Base-by-base conservation (phyloP, 148 eudicot genomes). In the Diospyros kaki region DNA sequence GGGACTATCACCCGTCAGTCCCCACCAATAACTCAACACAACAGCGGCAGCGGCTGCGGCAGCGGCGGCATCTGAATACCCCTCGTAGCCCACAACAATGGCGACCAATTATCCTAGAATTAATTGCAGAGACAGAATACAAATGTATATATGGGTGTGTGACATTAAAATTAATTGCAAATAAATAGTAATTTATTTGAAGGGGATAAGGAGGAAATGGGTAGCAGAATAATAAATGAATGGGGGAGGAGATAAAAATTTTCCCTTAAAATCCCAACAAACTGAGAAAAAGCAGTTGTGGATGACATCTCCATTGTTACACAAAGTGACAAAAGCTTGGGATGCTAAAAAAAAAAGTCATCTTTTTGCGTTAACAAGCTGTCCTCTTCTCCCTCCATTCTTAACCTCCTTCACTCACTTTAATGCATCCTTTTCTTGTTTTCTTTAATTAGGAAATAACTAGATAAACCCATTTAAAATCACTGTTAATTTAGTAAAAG, bases 321-420 rank as follows among this genome's bases (percentile, higher is more conserved):
- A 63, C 59, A 71, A 69, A 75, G 56, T 9, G 46, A 68, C 77
- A 81, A 73, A 77, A 67, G 17, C n/a, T 52, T 15, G 62, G 64
- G 52, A 4, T 8, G 11, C 48, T 45, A 58, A 59, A 39, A 59
- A 44, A 43, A 51, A 74, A 28, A 28, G 28, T 28, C 28, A 28
- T 28, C 28, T 28, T 74, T 66, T 60, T 69, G 69, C 78, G 78
- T 79, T 79, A 28, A 28, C 28, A 28, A 41, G 82, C 70, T 79
- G 65, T 41, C 64, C 41, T 42, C 52, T 60, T 76, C 54, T 15
- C 50, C 60, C 42, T 64, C 15, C 72, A 17, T 64, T 10, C 39
- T 1, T 63, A 15, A 65, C 28, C 28, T 28, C 28, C 28, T 7
- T 3, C 64, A 45, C 71, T 64, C 80, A 55, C 66, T 45, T 61